Evolutionary conservation across 495 filamentous ascomycete species (phyloP).

Genomic region (Alectoria sarmentosa): DNA sequence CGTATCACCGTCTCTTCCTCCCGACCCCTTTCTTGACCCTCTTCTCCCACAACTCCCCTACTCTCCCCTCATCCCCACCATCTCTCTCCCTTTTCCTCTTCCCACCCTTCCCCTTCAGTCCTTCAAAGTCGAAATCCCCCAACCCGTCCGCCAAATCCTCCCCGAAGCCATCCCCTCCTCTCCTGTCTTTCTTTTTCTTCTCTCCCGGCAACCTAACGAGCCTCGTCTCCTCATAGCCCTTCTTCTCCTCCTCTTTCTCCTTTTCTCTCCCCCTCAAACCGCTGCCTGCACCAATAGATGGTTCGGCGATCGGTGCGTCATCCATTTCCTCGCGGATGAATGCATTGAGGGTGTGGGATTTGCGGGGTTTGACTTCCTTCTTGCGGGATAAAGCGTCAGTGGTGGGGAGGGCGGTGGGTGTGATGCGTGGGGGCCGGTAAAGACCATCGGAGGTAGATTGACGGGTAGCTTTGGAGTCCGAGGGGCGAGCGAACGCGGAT

Average conservation of each 20-base stretch:
- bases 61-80: constrained; percentile 60
- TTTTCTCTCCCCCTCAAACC: constrained; percentile 47
- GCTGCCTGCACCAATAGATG: constrained; percentile 33
- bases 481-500: constrained; percentile 46
- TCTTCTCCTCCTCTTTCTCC: constrained; percentile 32
- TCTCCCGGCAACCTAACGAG: constrained; percentile 75
- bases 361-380: constrained; percentile 44
- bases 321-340: constrained; percentile 46
- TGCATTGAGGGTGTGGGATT: constrained; percentile 55
- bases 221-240: constrained; percentile 42
- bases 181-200: constrained; percentile 53
- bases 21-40: constrained; percentile 23
- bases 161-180: constrained; percentile 54
- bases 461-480: constrained; percentile 18
- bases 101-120: constrained; percentile 56
- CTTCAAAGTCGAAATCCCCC: constrained; percentile 55
- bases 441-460: constrained; percentile 38
- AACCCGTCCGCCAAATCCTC: constrained; percentile 48
- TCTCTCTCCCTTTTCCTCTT: constrained; percentile 58
- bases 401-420: constrained; percentile 57
- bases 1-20: constrained; percentile 20
- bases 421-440: constrained; percentile 81
- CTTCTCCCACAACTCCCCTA: constrained; percentile 70
- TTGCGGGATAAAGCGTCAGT: constrained; percentile 50
- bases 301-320: constrained; percentile 47